Evolutionary conservation across 148 eudicot genomes (phyloP).

Genomic region (Cornus florida): DNA sequence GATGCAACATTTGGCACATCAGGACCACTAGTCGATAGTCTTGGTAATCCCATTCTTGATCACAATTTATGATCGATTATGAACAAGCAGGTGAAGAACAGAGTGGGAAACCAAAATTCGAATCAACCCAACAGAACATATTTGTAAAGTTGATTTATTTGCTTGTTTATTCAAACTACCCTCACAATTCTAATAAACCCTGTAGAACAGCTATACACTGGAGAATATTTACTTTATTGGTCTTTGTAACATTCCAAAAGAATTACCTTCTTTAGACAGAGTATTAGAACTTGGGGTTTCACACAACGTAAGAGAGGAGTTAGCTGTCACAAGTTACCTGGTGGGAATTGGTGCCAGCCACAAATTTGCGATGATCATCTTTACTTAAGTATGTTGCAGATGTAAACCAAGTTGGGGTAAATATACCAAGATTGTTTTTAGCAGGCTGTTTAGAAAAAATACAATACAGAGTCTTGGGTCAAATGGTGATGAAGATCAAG

Average conservation of each 20-base stretch:
- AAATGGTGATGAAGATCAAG: conserved; percentile 1
- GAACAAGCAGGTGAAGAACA: too few species aligned
- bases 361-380: conserved; percentile 93
- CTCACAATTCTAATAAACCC: too few species aligned
- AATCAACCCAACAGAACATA: not conserved
- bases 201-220: not conserved
- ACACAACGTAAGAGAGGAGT: not conserved
- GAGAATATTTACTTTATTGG: not conserved
- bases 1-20: too few species aligned
- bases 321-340: conserved; percentile 54
- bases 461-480: not conserved
- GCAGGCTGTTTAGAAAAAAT: conserved; percentile 60
- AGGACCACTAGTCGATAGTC: too few species aligned
- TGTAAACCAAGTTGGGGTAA: conserved; percentile 83
- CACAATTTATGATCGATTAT: too few species aligned
- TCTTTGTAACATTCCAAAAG: too few species aligned
- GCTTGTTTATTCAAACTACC: too few species aligned
- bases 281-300: not conserved
- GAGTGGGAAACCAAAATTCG: not conserved
- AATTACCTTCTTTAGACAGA: conserved; percentile 5
- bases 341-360: conserved; percentile 81
- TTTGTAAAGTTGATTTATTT: not conserved
- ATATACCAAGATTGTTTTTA: conserved; percentile 83
- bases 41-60: too few species aligned
- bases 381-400: conserved; percentile 75